Percentiles rank a stretch among this genome's conserved stretches.
phyloP scores from a whole-genome alignment of 768 basidiomycete genomes.

The Lactarius hengduanensis region DNA sequence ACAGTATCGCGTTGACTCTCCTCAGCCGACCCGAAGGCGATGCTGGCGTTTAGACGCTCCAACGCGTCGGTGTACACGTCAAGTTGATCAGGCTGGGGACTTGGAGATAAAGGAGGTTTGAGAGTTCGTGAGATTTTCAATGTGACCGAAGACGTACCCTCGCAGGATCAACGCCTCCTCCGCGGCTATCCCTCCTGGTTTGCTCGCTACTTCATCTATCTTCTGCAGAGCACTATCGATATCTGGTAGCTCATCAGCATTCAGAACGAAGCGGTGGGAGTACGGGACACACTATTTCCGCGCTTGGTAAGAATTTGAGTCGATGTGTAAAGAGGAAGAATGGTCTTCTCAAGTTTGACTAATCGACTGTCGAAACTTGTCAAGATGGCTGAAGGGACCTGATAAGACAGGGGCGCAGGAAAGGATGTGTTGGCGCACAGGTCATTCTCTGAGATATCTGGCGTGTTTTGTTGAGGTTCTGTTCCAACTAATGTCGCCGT shows the following conservation, averaged over 20 bases:
- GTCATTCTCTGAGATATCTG: conserved; percentile 87
- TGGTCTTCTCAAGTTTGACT: conserved; percentile 81
- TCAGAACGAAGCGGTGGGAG: neutral
- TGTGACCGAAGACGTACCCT: conserved; percentile 49
- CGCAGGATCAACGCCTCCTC: conserved; percentile 78
- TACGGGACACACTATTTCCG: conserved; percentile 57
- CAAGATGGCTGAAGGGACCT: conserved; percentile 59
- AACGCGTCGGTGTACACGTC: conserved; percentile 66
- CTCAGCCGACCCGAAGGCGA: conserved; percentile 70
- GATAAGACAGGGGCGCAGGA: conserved; percentile 29
- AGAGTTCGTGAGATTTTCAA: neutral
- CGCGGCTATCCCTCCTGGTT: conserved; percentile 67
- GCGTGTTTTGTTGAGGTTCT: conserved; percentile 82
- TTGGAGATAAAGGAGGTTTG: conserved; percentile 32
- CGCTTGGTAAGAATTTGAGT: conserved; percentile 73
- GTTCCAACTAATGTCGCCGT: conserved; percentile 58
- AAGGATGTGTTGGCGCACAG: conserved; percentile 46
- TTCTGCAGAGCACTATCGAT: conserved; percentile 76
- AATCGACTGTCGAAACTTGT: conserved; percentile 82
- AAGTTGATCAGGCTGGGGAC: conserved; percentile 70
- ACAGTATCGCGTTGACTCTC: conserved; percentile 54
- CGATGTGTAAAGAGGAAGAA: conserved; percentile 76
- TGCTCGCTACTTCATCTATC: conserved; percentile 76
- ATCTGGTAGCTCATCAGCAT: conserved; percentile 44
- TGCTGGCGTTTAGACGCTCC: conserved; percentile 73